Percentiles rank a stretch among this genome's conserved stretches.
These are phyloP conservation scores for Fusarium camptoceras DNA, from an alignment of 2,329 filamentous ascomycete genomes.

Conservation along the genomic window DNA sequence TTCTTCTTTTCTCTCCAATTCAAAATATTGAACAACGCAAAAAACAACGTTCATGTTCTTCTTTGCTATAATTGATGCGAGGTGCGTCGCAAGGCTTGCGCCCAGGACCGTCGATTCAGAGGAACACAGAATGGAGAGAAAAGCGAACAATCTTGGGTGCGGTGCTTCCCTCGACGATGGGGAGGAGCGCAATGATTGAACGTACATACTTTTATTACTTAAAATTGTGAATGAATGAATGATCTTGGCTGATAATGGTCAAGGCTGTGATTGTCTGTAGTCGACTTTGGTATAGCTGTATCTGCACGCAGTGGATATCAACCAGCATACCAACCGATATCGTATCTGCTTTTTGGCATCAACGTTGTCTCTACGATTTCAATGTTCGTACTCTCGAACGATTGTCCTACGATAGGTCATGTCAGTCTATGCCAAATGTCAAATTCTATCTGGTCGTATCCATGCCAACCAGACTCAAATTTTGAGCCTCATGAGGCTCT, in stretches of 20 bases:
- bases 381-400: background rate
- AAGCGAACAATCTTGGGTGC: slow-evolving; percentile 70
- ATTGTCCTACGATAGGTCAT: background rate
- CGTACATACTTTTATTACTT: slow-evolving; percentile 58
- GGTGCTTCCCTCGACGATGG: slow-evolving; percentile 64
- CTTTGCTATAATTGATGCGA: slow-evolving; percentile 57
- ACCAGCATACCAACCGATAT: background rate
- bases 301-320: background rate
- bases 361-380: background rate
- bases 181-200: slow-evolving; percentile 71
- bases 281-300: background rate
- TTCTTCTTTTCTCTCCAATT: slow-evolving; percentile 45
- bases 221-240: slow-evolving; percentile 20
- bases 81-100: slow-evolving; percentile 55
- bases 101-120: slow-evolving; percentile 62
- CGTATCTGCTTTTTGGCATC: background rate
- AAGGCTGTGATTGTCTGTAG: slow-evolving; percentile 1
- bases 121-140: slow-evolving; percentile 65
- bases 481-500: background rate
- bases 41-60: slow-evolving; percentile 58
- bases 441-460: background rate
- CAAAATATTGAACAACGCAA: slow-evolving; percentile 62
- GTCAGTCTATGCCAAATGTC: background rate
- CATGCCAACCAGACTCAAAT: background rate
- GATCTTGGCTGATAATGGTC: background rate